A percentile compares a stretch with the other conserved stretches of the same genome.
Evolutionary conservation across 2,329 filamentous ascomycete species (phyloP).

Genomic region (Monosporascus cannonballus): DNA sequence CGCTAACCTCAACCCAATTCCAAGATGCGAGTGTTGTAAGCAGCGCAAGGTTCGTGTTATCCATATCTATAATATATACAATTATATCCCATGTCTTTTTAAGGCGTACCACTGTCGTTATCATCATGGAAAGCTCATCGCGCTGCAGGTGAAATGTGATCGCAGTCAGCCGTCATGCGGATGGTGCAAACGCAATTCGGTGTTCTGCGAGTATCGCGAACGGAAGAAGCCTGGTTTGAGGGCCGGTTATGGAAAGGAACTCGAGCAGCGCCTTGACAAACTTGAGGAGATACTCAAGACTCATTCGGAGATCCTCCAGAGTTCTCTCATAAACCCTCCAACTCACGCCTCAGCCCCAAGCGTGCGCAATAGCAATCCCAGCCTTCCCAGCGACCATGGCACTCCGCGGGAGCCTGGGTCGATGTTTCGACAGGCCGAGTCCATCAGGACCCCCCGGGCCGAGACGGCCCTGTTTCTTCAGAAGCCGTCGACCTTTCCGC

Average conservation of each 20-base stretch:
- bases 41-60: constrained; percentile 60
- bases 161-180: constrained; percentile 66
- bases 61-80: not conserved
- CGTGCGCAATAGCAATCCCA: constrained; percentile 43
- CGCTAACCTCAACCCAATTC: constrained; percentile 29
- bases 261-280: constrained; percentile 66
- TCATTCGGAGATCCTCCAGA: constrained; percentile 62
- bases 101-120: not conserved
- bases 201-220: constrained; percentile 61
- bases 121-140: not conserved
- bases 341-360: constrained; percentile 31
- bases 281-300: constrained; percentile 60
- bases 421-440: constrained; percentile 45
- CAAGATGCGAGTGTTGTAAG: constrained; percentile 72
- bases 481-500: constrained; percentile 46
- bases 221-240: constrained; percentile 61
- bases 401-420: constrained; percentile 44
- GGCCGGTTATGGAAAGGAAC: constrained; percentile 65
- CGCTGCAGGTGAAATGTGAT: constrained; percentile 63
- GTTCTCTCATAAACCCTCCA: constrained; percentile 39
- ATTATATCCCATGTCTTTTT: not conserved
- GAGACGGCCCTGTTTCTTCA: constrained; percentile 57
- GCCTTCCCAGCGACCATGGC: constrained; percentile 48
- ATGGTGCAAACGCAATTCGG: constrained; percentile 60
- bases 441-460: constrained; percentile 46